These are phyloP conservation scores for Beauveria scarabaeidicola DNA, from an alignment of 2,329 filamentous ascomycete species.

Conservation along the genomic window DNA sequence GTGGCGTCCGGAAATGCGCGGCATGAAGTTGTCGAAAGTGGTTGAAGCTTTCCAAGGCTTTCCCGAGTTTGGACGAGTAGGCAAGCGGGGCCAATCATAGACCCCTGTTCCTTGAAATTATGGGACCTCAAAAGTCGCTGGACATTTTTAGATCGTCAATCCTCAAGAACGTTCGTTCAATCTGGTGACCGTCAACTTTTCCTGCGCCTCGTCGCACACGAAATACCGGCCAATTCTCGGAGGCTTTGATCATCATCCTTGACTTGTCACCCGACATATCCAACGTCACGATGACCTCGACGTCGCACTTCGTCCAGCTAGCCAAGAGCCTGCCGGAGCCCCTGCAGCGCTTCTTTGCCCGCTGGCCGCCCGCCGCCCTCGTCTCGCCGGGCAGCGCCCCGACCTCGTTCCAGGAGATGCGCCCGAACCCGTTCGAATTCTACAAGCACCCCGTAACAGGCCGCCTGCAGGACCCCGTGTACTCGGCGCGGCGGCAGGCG, in stretches of 20 bases:
- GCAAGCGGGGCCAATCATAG: background rate
- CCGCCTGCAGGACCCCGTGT: slow-evolving; percentile 74
- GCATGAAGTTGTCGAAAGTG: background rate
- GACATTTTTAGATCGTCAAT: background rate
- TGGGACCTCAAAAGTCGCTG: slow-evolving; percentile 4
- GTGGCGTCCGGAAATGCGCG: background rate
- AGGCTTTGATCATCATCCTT: background rate
- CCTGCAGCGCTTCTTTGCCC: slow-evolving; percentile 78
- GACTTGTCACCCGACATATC: background rate
- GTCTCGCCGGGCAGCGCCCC: slow-evolving; percentile 35
- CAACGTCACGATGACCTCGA: slow-evolving; percentile 25
- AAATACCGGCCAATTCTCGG: background rate
- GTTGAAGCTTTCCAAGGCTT: background rate
- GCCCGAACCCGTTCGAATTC: slow-evolving; percentile 73
- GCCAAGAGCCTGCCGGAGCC: slow-evolving; percentile 67
- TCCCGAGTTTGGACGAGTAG: background rate
- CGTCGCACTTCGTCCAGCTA: slow-evolving; percentile 42
- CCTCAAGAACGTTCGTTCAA: background rate
- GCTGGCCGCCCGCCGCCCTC: slow-evolving; percentile 68
- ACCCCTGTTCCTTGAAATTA: background rate
- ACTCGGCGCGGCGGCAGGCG: slow-evolving; percentile 79
- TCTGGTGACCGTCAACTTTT: background rate
- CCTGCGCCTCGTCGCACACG: background rate
- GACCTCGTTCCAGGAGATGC: slow-evolving; percentile 46
- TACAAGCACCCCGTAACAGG: slow-evolving; percentile 71